A percentile compares a stretch with the other conserved stretches of the same genome.
These are phyloP conservation scores for Boletus fagicola DNA, from an alignment of 768 basidiomycete species.

Conservation along the genomic window DNA sequence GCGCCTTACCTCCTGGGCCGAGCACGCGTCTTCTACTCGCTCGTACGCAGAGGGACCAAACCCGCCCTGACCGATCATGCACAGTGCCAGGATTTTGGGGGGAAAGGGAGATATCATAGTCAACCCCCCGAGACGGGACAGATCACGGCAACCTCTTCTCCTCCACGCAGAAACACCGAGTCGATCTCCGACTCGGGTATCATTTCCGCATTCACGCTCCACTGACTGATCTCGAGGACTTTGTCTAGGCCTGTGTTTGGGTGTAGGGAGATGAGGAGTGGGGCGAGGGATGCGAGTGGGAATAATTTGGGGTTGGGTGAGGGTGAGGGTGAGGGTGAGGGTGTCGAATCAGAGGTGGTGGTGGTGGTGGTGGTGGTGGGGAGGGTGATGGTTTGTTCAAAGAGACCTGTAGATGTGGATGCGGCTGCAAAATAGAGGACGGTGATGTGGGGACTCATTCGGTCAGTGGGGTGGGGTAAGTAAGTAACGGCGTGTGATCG, in stretches of 20 bases:
- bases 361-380: constrained; percentile 28
- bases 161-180: constrained; percentile 51
- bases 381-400: constrained; percentile 52
- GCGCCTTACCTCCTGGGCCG: neutral
- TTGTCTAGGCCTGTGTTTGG: constrained; percentile 48
- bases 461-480: neutral
- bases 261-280: constrained; percentile 54
- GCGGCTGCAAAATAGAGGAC: constrained; percentile 61
- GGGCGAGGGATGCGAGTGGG: constrained; percentile 49
- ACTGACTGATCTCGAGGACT: constrained; percentile 60
- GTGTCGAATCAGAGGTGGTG: constrained; percentile 4
- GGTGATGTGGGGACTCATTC: constrained; percentile 31
- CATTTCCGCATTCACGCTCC: constrained; percentile 85
- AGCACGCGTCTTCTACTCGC: neutral
- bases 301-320: constrained; percentile 15
- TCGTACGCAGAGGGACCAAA: no score
- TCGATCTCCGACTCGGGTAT: constrained; percentile 50
- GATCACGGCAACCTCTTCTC: constrained; percentile 78
- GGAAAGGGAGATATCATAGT: neutral
- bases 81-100: constrained; percentile 1
- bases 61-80: no score
- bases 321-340: neutral
- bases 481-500: neutral
- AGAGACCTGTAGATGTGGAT: constrained; percentile 64
- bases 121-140: constrained; percentile 81